A percentile compares a stretch with the other conserved stretches of the same genome.
Evolutionary conservation across 306 rosid genomes (phyloP).

Genomic region (Spatholobus suberectus): DNA sequence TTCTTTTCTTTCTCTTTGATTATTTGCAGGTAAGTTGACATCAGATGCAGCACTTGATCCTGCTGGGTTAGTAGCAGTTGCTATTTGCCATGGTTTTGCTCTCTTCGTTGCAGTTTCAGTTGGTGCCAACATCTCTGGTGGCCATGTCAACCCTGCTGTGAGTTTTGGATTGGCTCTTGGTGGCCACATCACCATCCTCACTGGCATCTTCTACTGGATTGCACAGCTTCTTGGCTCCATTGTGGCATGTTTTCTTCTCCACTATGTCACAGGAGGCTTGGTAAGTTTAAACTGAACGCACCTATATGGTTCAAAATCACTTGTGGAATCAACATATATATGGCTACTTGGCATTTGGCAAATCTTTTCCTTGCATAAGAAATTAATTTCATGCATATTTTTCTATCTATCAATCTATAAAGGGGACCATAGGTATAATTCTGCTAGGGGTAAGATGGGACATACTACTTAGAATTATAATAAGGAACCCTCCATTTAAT

Average conservation of each 20-base stretch:
- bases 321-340: constrained; percentile 5
- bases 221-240: constrained; percentile 92
- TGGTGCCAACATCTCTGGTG: constrained; percentile 92
- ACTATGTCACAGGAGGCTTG: constrained; percentile 79
- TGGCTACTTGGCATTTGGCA: constrained; percentile 2
- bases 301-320: background rate
- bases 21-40: constrained; percentile 72
- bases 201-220: constrained; percentile 85
- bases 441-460: background rate
- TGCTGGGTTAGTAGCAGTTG: constrained; percentile 75
- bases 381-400: constrained; percentile 23
- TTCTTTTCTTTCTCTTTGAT: background rate
- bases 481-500: background rate
- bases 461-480: background rate
- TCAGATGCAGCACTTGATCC: constrained; percentile 85
- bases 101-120: constrained; percentile 86
- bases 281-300: constrained; percentile 43
- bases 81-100: constrained; percentile 88
- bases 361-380: constrained; percentile 23
- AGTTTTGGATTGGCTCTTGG: constrained; percentile 95
- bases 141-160: constrained; percentile 96
- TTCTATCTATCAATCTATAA: background rate
- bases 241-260: constrained; percentile 79
- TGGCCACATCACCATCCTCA: constrained; percentile 85
- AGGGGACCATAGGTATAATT: background rate